Evolutionary conservation across 371 early-diverging fungal species (phyloP).

Genomic region (Mortierella sp.): DNA sequence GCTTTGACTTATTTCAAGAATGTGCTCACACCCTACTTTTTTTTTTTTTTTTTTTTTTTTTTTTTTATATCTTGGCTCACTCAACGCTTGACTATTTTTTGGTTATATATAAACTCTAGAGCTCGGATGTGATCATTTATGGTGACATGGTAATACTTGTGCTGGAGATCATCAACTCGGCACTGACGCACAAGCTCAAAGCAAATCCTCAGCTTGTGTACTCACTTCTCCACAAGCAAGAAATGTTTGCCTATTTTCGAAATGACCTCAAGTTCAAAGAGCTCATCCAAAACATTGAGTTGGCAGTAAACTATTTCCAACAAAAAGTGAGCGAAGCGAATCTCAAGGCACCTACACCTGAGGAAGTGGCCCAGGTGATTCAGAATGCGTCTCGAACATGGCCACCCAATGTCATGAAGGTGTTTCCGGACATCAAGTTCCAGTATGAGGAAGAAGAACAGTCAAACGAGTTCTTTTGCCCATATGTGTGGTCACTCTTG

Average conservation of each 20-base stretch:
- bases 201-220: slow-evolving; percentile 81
- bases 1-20: slow-evolving; percentile 1
- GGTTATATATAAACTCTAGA: too few species aligned
- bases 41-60: background rate
- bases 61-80: background rate
- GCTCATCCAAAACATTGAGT: slow-evolving; percentile 70
- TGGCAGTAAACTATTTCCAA: slow-evolving; percentile 73
- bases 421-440: slow-evolving; percentile 70
- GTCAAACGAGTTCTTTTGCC: slow-evolving; percentile 73
- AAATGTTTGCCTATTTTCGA: slow-evolving; percentile 69
- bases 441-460: slow-evolving; percentile 74
- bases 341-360: slow-evolving; percentile 72
- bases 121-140: slow-evolving; percentile 65
- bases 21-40: background rate
- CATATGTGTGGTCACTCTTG: slow-evolving; percentile 77
- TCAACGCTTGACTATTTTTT: background rate
- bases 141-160: slow-evolving; percentile 74
- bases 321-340: slow-evolving; percentile 72
- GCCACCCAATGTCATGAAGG: slow-evolving; percentile 67
- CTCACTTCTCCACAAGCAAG: slow-evolving; percentile 74
- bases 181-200: slow-evolving; percentile 69
- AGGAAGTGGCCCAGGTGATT: slow-evolving; percentile 72
- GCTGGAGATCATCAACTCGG: slow-evolving; percentile 77
- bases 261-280: slow-evolving; percentile 63
- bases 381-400: slow-evolving; percentile 75